phyloP scores from a whole-genome alignment of 225 moss, liverwort and hornwort genomes.

The Anthoceros angustus region DNA sequence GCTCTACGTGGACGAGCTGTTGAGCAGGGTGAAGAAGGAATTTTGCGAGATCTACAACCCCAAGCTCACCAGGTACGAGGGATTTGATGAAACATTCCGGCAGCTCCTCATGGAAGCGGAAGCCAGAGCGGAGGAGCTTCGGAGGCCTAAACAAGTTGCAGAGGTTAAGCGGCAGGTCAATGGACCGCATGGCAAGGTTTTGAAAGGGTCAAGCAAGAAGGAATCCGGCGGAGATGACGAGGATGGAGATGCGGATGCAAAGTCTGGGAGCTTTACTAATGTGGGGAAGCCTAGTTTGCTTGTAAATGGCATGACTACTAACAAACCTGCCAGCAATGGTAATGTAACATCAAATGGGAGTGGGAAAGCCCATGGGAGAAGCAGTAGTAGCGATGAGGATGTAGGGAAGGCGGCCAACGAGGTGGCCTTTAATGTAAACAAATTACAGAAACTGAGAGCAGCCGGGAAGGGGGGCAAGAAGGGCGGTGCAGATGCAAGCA shows the following conservation, averaged over 20 bases:
- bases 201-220: conserved; percentile 27
- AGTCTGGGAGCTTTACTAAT: conserved; percentile 17
- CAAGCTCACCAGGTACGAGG: conserved; percentile 36
- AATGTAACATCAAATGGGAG: conserved; percentile 23
- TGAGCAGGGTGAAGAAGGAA: conserved; percentile 75
- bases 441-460: conserved; percentile 68
- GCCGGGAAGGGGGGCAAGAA: conserved; percentile 42
- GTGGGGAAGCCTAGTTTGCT: background rate
- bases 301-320: conserved; percentile 4
- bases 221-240: conserved; percentile 26
- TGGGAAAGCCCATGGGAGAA: conserved; percentile 33
- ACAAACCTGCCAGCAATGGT: conserved; percentile 13
- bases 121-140: conserved; percentile 51
- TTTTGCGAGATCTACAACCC: conserved; percentile 47
- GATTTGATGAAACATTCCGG: conserved; percentile 80
- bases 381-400: conserved; percentile 67
- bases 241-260: conserved; percentile 35
- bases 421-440: conserved; percentile 86
- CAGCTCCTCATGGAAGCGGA: conserved; percentile 69
- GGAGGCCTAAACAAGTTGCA: conserved; percentile 38
- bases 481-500: conserved; percentile 28
- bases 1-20: conserved; percentile 88
- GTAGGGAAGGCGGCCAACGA: conserved; percentile 33
- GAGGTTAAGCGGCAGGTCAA: conserved; percentile 34
- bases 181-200: conserved; percentile 45